Percentiles rank a stretch among this genome's conserved stretches.
Evolutionary conservation across 2,329 filamentous ascomycete species (phyloP).

Genomic region (Corinectria fuckeliana): DNA sequence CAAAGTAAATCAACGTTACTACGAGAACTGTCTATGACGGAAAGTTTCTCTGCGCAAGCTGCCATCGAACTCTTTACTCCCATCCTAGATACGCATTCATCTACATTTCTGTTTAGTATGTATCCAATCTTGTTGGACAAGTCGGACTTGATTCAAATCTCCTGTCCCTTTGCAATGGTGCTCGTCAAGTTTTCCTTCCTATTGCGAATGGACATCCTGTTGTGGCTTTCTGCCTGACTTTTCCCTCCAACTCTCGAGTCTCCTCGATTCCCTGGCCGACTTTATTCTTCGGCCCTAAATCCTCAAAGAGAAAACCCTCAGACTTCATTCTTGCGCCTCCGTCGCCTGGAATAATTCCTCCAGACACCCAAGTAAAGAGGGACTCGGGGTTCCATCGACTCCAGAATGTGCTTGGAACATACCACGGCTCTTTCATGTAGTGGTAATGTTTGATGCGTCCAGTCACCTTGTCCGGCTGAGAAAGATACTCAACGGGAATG

Average conservation of each 20-base stretch:
- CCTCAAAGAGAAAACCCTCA: constrained; percentile 60
- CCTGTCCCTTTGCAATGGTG: background rate
- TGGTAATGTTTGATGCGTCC: constrained; percentile 56
- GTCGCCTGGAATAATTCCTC: constrained; percentile 55
- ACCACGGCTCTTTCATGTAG: constrained; percentile 71
- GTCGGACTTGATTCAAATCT: background rate
- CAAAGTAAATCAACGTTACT: background rate
- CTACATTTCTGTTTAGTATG: background rate
- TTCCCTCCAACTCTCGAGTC: constrained; percentile 30
- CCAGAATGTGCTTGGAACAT: constrained; percentile 64
- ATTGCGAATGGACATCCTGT: constrained; percentile 53
- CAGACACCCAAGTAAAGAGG: constrained; percentile 52
- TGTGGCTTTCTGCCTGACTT: constrained; percentile 43
- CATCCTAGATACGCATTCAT: too few relatives aligned
- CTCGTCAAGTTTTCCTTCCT: background rate
- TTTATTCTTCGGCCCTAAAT: constrained; percentile 67
- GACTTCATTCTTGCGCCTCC: constrained; percentile 48
- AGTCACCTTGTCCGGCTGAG: constrained; percentile 58
- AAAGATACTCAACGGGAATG: constrained; percentile 47
- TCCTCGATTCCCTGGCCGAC: constrained; percentile 60
- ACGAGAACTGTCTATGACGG: background rate
- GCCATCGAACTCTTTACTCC: background rate
- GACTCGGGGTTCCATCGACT: constrained; percentile 67
- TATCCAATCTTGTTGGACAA: background rate
- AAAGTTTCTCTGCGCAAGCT: background rate